phyloP scores from a whole-genome alignment of 768 basidiomycete genomes.

The Hygrocybe coccinea region DNA sequence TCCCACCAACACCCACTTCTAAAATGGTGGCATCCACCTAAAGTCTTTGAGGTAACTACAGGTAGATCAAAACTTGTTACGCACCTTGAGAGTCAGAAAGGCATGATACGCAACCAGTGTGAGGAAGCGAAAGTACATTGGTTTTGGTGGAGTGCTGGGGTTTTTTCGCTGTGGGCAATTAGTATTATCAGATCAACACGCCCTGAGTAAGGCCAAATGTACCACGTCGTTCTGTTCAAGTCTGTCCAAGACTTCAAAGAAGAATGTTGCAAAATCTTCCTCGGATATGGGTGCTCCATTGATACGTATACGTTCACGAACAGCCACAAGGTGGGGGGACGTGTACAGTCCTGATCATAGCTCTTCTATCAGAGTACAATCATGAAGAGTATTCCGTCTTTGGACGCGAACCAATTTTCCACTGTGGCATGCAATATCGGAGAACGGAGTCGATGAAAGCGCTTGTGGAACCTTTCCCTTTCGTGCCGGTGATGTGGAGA shows the following conservation, averaged over 20 bases:
- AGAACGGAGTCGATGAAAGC: slow-evolving; percentile 89
- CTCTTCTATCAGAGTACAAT: neutral
- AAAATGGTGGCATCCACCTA: slow-evolving; percentile 83
- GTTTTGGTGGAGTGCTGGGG: slow-evolving; percentile 61
- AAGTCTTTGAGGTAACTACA: neutral
- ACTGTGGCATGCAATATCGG: slow-evolving; percentile 63
- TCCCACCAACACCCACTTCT: slow-evolving; percentile 95
- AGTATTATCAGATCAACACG: slow-evolving; percentile 8
- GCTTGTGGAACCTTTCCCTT: slow-evolving; percentile 96
- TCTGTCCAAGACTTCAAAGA: slow-evolving; percentile 94
- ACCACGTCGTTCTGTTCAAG: slow-evolving; percentile 63
- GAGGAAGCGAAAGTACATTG: slow-evolving; percentile 89
- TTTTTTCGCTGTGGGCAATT: slow-evolving; percentile 39
- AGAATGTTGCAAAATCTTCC: slow-evolving; percentile 81
- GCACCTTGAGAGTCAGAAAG: slow-evolving; percentile 64
- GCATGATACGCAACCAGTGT: slow-evolving; percentile 90
- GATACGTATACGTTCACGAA: slow-evolving; percentile 91
- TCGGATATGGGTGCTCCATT: slow-evolving; percentile 89
- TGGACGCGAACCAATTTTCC: slow-evolving; percentile 70
- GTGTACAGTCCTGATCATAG: slow-evolving; percentile 76
- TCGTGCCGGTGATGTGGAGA: slow-evolving; percentile 95
- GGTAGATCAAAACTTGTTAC: neutral
- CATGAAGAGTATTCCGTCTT: neutral
- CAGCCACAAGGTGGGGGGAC: slow-evolving; percentile 93
- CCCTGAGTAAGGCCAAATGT: neutral